Base-by-base conservation (phyloP, 106 monocot genomes). In the Amphibolis antarctica region DNA sequence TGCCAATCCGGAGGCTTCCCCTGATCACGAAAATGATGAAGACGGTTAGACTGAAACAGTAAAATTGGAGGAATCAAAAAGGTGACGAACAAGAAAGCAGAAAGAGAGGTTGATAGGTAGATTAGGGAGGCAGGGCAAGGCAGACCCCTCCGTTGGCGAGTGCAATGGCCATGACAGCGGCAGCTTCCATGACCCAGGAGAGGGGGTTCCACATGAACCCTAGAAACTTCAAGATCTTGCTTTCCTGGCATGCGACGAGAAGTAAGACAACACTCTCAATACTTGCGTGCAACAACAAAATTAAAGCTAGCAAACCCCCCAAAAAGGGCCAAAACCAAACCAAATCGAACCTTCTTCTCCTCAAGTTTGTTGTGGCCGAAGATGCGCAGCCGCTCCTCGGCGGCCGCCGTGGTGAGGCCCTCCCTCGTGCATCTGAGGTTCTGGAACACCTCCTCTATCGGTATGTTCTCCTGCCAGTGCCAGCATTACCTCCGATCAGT, bases 171-270 rank as follows among this genome's bases (percentile, higher is more conserved):
- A 98, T 98, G 66, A 98, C 83, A 14, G 96, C 96, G 0, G 96
- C 96, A 14, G 90, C 84, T 69, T 98, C 96, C 96, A 96, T 96
- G 24, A 96, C 94, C 94, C 94, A 96, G 14, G 94, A 96, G 21
- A 96, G 71, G 36, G 94, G 94, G 59, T 96, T 96, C 94, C 94
- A 96, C 94, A 96, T 96, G 70, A 96, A 96, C 28, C 96, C 90
- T 50, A 98, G 45, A 54, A 98, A 98, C 64, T 98, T 98, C 10
- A 90, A 57, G 43, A 98, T 21, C 58, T 82, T 90, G 76, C 86
- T 98, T 72, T 98, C 96, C 96, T 96, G 79, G 69, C 71, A 56
- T 24, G 26, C 1, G 53, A 29, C 9, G 49, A 30, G 59, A 63
- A 62, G 28, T 1, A 30, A 43, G 22, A 42, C 21, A 11, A 3